Evolutionary conservation across 495 filamentous ascomycete genomes (phyloP).

Genomic region (Penicillium canariense): DNA sequence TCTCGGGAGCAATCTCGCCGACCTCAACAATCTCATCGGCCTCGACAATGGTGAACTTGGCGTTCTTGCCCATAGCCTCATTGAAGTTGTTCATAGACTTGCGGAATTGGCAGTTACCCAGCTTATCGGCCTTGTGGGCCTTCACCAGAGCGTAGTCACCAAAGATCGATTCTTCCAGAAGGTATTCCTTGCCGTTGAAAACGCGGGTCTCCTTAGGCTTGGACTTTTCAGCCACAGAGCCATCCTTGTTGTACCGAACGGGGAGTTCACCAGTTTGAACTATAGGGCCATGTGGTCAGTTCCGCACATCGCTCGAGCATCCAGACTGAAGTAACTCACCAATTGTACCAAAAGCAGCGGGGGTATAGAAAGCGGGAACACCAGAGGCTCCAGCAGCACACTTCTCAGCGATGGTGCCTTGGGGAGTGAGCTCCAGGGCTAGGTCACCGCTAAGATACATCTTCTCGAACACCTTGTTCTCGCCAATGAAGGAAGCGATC

Average conservation of each 20-base stretch:
- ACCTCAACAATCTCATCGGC: constrained; percentile 84
- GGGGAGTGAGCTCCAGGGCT: constrained; percentile 80
- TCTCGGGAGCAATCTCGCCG: constrained; percentile 71
- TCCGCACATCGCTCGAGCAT: background rate
- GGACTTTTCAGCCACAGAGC: constrained; percentile 66
- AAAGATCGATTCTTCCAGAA: constrained; percentile 78
- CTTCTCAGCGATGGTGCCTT: constrained; percentile 84
- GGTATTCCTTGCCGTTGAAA: constrained; percentile 77
- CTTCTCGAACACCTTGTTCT: constrained; percentile 84
- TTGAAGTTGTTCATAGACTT: constrained; percentile 87
- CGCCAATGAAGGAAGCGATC: constrained; percentile 84
- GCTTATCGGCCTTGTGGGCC: constrained; percentile 79
- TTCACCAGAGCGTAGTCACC: constrained; percentile 89
- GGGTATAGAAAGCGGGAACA: constrained; percentile 88
- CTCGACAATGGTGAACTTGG: constrained; percentile 83
- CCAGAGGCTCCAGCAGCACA: constrained; percentile 81
- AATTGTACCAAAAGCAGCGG: constrained; percentile 79
- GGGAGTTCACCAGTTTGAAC: constrained; percentile 87
- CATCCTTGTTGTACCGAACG: constrained; percentile 72
- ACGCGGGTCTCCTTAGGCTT: constrained; percentile 79
- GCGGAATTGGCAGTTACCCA: constrained; percentile 90
- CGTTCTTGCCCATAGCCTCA: constrained; percentile 84
- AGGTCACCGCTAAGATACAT: constrained; percentile 83
- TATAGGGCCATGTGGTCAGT: background rate
- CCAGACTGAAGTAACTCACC: constrained; percentile 23